Evolutionary conservation across 805 yeast genomes (phyloP).

Genomic region (Metschnikowia kunwiensis): DNA sequence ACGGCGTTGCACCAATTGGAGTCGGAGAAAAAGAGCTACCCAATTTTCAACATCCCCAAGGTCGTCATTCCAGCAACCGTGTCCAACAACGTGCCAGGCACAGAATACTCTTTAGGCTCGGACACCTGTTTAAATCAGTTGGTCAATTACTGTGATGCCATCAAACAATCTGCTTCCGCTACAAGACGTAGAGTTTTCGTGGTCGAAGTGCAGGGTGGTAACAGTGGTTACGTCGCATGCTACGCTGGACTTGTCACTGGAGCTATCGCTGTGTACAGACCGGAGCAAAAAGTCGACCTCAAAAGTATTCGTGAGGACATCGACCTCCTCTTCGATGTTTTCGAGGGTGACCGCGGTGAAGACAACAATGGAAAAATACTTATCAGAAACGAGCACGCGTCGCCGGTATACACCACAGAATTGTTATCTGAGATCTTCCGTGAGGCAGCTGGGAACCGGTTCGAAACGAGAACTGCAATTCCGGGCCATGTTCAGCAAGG

Average conservation of each 20-base stretch:
- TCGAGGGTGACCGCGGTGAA: slow-evolving; percentile 71
- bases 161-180: slow-evolving; percentile 92
- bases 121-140: slow-evolving; percentile 94
- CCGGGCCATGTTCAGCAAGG: slow-evolving; percentile 99
- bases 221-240: slow-evolving; percentile 90
- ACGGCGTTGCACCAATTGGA: slow-evolving; percentile 77
- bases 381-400: slow-evolving; percentile 80
- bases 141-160: slow-evolving; percentile 90
- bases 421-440: slow-evolving; percentile 79
- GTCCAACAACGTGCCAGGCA: slow-evolving; percentile 98
- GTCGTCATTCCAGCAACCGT: slow-evolving; percentile 92
- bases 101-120: slow-evolving; percentile 91
- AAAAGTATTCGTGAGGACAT: slow-evolving; percentile 20
- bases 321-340: slow-evolving; percentile 58
- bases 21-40: slow-evolving; percentile 72
- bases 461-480: slow-evolving; percentile 90
- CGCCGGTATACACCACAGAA: slow-evolving; percentile 76
- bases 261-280: slow-evolving; percentile 86
- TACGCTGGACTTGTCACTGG: slow-evolving; percentile 83
- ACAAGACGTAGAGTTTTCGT: slow-evolving; percentile 92
- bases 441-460: slow-evolving; percentile 70
- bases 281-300: slow-evolving; percentile 74
- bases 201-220: slow-evolving; percentile 98
- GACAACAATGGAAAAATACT: slow-evolving; percentile 82
- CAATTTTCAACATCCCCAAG: slow-evolving; percentile 93